Percentiles rank a stretch among this genome's conserved stretches.
Conservation (phyloP, 345 rosid species). For the Linum tenue region DNA sequence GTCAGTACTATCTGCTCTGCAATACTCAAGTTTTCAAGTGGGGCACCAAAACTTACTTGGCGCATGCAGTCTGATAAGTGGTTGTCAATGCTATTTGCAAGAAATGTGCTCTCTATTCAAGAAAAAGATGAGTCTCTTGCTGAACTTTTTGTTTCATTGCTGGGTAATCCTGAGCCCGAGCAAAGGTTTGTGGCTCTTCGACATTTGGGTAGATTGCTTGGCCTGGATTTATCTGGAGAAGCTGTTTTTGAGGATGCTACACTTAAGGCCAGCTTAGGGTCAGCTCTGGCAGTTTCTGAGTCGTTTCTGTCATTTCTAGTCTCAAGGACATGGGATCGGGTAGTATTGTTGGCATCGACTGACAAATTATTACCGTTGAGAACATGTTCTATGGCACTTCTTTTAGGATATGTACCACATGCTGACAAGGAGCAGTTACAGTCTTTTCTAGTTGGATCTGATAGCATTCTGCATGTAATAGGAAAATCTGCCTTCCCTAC, state of each 20-base stretch:
- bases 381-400: conserved; percentile 56
- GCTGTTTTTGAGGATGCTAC: conserved; percentile 21
- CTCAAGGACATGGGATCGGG: conserved; percentile 64
- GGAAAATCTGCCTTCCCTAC: conserved; percentile 41
- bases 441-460: conserved; percentile 55
- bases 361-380: conserved; percentile 44
- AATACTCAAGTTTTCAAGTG: conserved; percentile 34
- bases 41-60: conserved; percentile 68
- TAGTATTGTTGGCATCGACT: conserved; percentile 53
- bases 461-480: conserved; percentile 45
- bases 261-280: conserved; percentile 23
- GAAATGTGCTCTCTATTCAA: conserved; percentile 37
- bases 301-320: conserved; percentile 41
- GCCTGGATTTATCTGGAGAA: conserved; percentile 41
- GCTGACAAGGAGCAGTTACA: conserved; percentile 46
- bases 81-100: conserved; percentile 38
- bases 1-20: conserved; percentile 38
- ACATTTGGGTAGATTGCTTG: conserved; percentile 52
- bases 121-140: conserved; percentile 42
- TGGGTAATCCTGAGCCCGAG: conserved; percentile 74
- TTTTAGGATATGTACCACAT: conserved; percentile 52
- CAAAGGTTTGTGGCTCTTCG: conserved; percentile 60
- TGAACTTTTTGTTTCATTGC: conserved; percentile 46
- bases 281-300: conserved; percentile 31
- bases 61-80: conserved; percentile 67